Percentiles rank a stretch among this genome's conserved stretches.
phyloP scores from a whole-genome alignment of 257 asterid genomes.

The Solanum phureja region DNA sequence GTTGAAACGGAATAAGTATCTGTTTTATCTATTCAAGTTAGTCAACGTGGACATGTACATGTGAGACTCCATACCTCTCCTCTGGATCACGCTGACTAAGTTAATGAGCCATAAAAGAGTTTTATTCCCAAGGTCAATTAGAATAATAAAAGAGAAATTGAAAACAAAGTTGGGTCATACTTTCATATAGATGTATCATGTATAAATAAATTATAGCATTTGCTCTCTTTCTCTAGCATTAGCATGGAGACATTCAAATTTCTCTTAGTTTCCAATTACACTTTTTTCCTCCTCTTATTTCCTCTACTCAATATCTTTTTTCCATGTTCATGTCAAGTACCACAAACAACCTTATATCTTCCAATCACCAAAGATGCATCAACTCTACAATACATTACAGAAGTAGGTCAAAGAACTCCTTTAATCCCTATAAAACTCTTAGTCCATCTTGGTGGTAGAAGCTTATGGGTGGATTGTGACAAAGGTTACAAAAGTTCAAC shows the following conservation, averaged over 20 bases:
- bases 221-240: not conserved
- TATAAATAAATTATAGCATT: not conserved
- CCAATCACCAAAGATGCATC: no score
- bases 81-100: not conserved
- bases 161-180: no score
- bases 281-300: not conserved
- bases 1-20: not conserved
- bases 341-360: not conserved
- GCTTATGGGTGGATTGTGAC: conserved; percentile 42
- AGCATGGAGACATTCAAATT: not conserved
- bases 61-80: not conserved
- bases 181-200: not conserved
- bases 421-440: not conserved
- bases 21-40: not conserved
- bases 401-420: no score
- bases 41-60: not conserved
- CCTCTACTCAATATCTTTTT: not conserved
- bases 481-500: not conserved
- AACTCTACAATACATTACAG: no score
- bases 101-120: not conserved
- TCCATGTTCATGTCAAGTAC: not conserved
- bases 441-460: conserved; percentile 16
- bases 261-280: not conserved
- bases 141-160: not conserved
- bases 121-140: not conserved